A percentile compares a stretch with the other conserved stretches of the same genome.
Evolutionary conservation across 192 early-diverging fungal genomes (phyloP).

Genomic region (Obelidium mucronatum): DNA sequence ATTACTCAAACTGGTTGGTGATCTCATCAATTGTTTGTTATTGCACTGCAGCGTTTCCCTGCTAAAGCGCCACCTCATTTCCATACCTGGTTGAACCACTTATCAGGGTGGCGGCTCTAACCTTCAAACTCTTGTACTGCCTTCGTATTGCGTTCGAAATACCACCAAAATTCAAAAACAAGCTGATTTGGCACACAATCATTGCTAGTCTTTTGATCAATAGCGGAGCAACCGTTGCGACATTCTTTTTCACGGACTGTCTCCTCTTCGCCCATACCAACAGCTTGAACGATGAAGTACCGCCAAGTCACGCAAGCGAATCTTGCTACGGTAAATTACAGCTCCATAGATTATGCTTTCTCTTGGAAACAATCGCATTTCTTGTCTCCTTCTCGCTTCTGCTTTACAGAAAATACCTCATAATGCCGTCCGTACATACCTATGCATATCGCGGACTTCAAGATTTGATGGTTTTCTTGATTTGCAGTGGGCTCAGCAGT

Average conservation of each 20-base stretch:
- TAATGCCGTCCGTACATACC: background rate
- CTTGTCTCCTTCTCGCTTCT: background rate
- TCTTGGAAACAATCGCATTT: background rate
- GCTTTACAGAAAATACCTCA: background rate
- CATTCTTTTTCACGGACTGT: background rate
- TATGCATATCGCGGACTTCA: background rate
- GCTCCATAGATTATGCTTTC: background rate
- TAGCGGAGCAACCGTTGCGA: background rate
- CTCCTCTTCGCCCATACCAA: background rate
- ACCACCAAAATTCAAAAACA: background rate
- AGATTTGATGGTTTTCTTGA: background rate
- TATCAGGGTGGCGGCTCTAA: background rate
- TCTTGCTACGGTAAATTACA: background rate
- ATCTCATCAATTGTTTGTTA: no score
- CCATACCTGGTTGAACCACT: no score
- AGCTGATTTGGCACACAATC: background rate
- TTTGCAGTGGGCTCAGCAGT: background rate
- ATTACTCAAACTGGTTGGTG: no score
- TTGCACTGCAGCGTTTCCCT: no score
- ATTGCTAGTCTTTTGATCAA: background rate
- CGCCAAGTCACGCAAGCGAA: no score
- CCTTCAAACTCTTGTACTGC: background rate
- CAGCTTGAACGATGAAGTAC: no score
- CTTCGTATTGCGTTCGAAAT: background rate
- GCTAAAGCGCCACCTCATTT: no score